Conservation (phyloP, 2,329 filamentous ascomycete species). For the Shiraia bambusicola region DNA sequence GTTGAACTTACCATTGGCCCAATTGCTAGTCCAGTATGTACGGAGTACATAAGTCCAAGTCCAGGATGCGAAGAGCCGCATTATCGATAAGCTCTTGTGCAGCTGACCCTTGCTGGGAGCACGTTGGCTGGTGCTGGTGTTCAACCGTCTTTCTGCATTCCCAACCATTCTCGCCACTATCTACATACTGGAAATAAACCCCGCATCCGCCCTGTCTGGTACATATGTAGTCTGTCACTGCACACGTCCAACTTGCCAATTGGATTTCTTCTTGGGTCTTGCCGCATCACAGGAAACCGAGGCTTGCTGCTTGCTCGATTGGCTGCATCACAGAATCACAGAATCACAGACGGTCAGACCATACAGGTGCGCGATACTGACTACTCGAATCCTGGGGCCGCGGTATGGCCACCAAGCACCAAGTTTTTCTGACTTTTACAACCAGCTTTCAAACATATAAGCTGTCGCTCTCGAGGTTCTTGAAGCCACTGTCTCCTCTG, state of each 20-base stretch:
- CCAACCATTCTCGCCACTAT: slow-evolving; percentile 4
- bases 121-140: slow-evolving; percentile 6
- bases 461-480: slow-evolving; percentile 26
- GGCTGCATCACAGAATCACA: slow-evolving; percentile 21
- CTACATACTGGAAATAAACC: slow-evolving; percentile 6
- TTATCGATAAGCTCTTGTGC: slow-evolving; percentile 28
- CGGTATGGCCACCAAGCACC: slow-evolving; percentile 23
- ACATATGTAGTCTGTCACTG: slow-evolving; percentile 8
- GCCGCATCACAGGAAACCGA: slow-evolving; percentile 41
- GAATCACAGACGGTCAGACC: too few relatives aligned
- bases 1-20: slow-evolving; percentile 2
- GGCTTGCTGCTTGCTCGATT: slow-evolving; percentile 28
- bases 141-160: slow-evolving; percentile 21
- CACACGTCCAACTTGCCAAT: slow-evolving; percentile 16
- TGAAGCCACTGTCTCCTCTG: slow-evolving; percentile 13
- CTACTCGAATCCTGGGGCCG: slow-evolving; percentile 19
- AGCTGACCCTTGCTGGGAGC: slow-evolving; percentile 19
- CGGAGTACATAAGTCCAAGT: too few relatives aligned
- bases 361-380: slow-evolving; percentile 13
- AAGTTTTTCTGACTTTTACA: slow-evolving; percentile 12
- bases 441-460: slow-evolving; percentile 17
- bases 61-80: slow-evolving; percentile 16
- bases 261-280: slow-evolving; percentile 23
- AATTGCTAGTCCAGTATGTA: slow-evolving; percentile 31
- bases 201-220: slow-evolving; percentile 2